phyloP scores from a whole-genome alignment of 2,329 filamentous ascomycete genomes.

The Aspergillus neotritici region DNA sequence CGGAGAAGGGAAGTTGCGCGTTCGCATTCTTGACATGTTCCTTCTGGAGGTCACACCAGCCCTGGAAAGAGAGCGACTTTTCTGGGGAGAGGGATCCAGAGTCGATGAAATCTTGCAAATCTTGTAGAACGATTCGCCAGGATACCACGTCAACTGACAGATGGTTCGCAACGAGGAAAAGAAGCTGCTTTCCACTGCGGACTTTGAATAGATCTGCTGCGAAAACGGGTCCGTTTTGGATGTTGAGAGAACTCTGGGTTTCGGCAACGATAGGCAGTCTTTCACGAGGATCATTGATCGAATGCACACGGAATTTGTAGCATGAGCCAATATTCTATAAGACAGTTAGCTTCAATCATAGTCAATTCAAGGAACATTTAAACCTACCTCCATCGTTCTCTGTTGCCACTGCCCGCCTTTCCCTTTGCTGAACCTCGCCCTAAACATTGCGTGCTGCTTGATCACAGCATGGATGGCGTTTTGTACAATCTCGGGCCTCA shows the following conservation, averaged over 20 bases:
- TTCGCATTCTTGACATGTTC: slow-evolving; percentile 21
- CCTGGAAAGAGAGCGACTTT: slow-evolving; percentile 35
- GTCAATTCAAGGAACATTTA: too few relatives aligned
- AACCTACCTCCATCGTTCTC: slow-evolving; percentile 21
- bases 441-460: slow-evolving; percentile 32
- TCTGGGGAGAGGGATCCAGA: slow-evolving; percentile 28
- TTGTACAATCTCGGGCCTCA: slow-evolving; percentile 20
- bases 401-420: slow-evolving; percentile 24
- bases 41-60: slow-evolving; percentile 32
- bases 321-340: slow-evolving; percentile 27
- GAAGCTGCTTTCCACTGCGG: slow-evolving; percentile 6
- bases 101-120: slow-evolving; percentile 32
- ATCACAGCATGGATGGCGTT: slow-evolving; percentile 26
- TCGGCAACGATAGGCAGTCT: slow-evolving; percentile 26
- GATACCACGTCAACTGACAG: slow-evolving; percentile 22
- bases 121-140: slow-evolving; percentile 32
- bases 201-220: slow-evolving; percentile 17
- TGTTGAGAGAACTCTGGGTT: slow-evolving; percentile 29
- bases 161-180: slow-evolving; percentile 18
- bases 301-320: slow-evolving; percentile 27
- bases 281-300: slow-evolving; percentile 16
- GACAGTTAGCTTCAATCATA: slow-evolving; percentile 7
- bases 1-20: slow-evolving; percentile 22
- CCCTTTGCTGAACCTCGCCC: slow-evolving; percentile 23
- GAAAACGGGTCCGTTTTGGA: slow-evolving; percentile 23